Percentiles rank a stretch among this genome's conserved stretches.
phyloP scores from a whole-genome alignment of 1,284 basidiomycete genomes.

The Meira miltonrushii region DNA sequence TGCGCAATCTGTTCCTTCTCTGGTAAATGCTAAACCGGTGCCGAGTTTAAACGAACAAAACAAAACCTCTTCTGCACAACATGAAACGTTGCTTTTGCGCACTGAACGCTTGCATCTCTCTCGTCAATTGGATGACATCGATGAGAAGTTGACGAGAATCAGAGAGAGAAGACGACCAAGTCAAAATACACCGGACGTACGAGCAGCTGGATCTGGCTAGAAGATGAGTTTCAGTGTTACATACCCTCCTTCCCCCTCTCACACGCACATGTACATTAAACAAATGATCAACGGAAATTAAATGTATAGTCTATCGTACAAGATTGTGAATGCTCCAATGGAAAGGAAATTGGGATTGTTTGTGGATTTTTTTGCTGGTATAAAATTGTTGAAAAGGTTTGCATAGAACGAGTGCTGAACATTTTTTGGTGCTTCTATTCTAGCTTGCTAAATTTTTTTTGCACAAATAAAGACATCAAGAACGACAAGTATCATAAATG shows the following conservation, averaged over 20 bases:
- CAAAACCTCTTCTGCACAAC: background rate
- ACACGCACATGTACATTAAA: background rate
- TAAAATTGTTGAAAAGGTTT: background rate
- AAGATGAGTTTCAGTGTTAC: background rate
- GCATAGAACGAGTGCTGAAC: background rate
- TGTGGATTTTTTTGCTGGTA: background rate
- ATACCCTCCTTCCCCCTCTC: background rate
- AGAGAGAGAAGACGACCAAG: background rate
- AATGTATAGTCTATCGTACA: background rate
- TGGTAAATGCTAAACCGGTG: no score
- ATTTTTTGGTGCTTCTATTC: no score
- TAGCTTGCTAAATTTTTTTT: no score
- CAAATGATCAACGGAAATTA: background rate
- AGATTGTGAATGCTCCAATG: no score
- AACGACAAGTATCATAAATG: background rate
- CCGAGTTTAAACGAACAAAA: background rate
- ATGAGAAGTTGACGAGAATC: background rate
- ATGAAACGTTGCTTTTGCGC: background rate
- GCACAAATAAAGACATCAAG: no score
- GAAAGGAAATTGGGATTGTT: background rate
- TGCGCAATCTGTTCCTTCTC: no score
- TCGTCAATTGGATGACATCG: background rate
- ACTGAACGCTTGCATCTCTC: slow-evolving; percentile 1
- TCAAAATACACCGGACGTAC: background rate
- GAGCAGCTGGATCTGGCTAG: background rate